phyloP scores from a whole-genome alignment of 345 rosid species.

The Rhodamnia argentea region DNA sequence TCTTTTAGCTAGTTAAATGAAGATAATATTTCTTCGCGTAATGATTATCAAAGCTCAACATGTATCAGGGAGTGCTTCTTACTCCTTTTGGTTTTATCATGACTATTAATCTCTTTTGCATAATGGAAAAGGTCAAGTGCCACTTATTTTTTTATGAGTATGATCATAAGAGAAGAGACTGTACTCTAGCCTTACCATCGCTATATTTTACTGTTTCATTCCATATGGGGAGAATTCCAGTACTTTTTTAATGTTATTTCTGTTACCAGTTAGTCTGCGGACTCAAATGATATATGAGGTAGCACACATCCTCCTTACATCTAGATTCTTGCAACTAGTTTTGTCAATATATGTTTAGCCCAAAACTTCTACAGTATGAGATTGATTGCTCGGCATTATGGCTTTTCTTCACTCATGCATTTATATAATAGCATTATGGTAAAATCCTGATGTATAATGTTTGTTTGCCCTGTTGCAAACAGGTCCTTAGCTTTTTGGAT shows the following conservation, averaged over 20 bases:
- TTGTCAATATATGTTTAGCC: neutral
- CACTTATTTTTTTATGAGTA: neutral
- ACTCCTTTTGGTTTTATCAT: neutral
- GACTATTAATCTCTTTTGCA: neutral
- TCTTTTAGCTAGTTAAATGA: neutral
- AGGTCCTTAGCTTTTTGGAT: slow-evolving; percentile 71
- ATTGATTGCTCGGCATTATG: neutral
- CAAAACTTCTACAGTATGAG: neutral
- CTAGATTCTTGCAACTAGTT: neutral
- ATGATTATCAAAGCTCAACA: neutral
- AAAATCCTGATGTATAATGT: neutral
- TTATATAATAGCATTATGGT: neutral
- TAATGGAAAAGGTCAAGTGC: neutral
- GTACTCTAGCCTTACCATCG: neutral
- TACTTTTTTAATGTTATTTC: neutral
- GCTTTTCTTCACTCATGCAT: neutral
- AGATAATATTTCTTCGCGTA: neutral
- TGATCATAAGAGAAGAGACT: neutral
- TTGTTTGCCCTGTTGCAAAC: slow-evolving; percentile 2
- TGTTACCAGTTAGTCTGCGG: neutral
- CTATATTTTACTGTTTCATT: neutral
- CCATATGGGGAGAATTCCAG: neutral
- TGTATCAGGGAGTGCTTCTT: neutral
- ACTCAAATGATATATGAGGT: neutral
- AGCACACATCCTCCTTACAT: neutral